A percentile compares a stretch with the other conserved stretches of the same genome.
Conservation (phyloP, 768 basidiomycete genomes). For the Steccherinum ochraceum region DNA sequence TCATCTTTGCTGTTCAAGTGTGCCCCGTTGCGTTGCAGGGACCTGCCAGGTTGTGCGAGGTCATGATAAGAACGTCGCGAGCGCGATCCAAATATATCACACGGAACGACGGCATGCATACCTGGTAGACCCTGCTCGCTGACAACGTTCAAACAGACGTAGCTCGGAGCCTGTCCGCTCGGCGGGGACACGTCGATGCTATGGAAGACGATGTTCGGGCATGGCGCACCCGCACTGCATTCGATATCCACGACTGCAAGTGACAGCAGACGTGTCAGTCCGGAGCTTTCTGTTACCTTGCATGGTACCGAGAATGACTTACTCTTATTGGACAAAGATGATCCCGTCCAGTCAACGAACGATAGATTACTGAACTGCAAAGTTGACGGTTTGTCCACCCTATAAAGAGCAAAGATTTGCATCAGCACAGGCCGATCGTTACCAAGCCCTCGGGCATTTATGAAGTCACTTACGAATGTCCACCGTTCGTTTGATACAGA, state of each 20-base stretch:
- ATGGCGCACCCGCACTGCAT: constrained; percentile 44
- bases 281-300: too few species aligned
- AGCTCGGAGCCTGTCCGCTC: constrained; percentile 26
- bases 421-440: not conserved
- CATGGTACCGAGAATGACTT: too few species aligned
- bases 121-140: constrained; percentile 25
- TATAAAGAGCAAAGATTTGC: not conserved
- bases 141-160: constrained; percentile 43
- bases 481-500: constrained; percentile 47
- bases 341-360: constrained; percentile 44
- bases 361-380: constrained; percentile 40
- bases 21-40: constrained; percentile 6
- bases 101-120: constrained; percentile 5
- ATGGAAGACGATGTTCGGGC: constrained; percentile 35
- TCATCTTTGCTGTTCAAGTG: not conserved
- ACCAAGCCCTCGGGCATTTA: not conserved
- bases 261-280: too few species aligned
- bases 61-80: too few species aligned
- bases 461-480: constrained; percentile 30
- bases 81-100: not conserved
- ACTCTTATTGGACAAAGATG: constrained; percentile 23
- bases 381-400: constrained; percentile 43
- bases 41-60: too few species aligned
- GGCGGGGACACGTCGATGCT: constrained; percentile 32
- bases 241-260: constrained; percentile 43